Evolutionary conservation across 192 early-diverging fungal genomes (phyloP), one percentile per base, ranked within the genome.

Genomic region (Backusella sp.): DNA sequence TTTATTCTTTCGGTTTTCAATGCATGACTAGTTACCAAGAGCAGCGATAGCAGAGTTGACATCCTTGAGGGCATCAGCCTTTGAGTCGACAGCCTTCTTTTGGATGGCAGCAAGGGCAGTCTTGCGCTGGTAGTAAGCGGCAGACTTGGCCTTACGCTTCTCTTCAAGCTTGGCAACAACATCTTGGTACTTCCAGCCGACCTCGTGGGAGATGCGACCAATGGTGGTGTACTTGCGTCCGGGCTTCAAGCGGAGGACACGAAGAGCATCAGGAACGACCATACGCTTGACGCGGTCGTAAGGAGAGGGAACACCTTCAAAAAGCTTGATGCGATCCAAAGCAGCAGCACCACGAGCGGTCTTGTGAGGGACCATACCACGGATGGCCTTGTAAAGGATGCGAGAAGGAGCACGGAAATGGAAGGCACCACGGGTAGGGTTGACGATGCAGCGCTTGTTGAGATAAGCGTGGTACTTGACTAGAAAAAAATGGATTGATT

Each of bases 331-430:
- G 86, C 97, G 94, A 80, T 96, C 95, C 73, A 99, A 89, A 81
- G 98, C 97, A 62, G 94, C 95, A 78, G 95, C 93, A 90, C 98
- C 98, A 82, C 98, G 97, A 68, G 96, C 86, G 77, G 97, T 97
- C 94, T 98, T 99, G 95, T 99, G 98, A 74, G 98, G 96, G 83
- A 98, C 84, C 98, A 99, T 99, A 80, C 98, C 98, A 73, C 98
- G 96, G 84, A 99, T 89, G 67, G 93, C 90, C 80, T 96, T 94
- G 91, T 96, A 97, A 87, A 99, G 96, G 90, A 96, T 94, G 80
- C 94, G 92, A 70, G 95, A 97, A 68, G 98, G 98, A 74, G 96
- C 95, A 75, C 96, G 96, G 93, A 97, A 97, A 88, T 98, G 98
- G 96, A 97, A 98, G 56, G 97, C 89, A 86, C 98, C 98, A 84